A percentile compares a stretch with the other conserved stretches of the same genome.
Evolutionary conservation across 2,329 filamentous ascomycete genomes (phyloP).

Genomic region (Blumeria graminis): DNA sequence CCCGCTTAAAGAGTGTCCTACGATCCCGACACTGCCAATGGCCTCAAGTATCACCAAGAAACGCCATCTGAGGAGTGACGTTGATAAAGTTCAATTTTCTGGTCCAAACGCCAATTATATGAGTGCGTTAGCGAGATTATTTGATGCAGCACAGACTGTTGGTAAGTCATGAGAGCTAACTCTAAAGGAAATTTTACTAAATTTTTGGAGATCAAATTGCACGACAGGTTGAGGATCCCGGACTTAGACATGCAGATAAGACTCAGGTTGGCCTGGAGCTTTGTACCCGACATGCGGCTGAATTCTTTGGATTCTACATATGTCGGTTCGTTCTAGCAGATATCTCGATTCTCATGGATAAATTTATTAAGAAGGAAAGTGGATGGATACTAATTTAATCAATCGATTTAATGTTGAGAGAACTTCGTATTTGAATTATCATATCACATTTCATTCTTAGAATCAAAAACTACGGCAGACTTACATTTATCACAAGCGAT

Average conservation of each 20-base stretch:
- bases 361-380: slow-evolving; percentile 86
- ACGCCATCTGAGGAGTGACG: slow-evolving; percentile 46
- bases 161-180: slow-evolving; percentile 32
- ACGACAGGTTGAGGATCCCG: slow-evolving; percentile 85
- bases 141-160: slow-evolving; percentile 77
- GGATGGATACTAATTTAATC: slow-evolving; percentile 51
- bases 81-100: slow-evolving; percentile 42
- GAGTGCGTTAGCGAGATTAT: slow-evolving; percentile 67
- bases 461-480: too few relatives aligned
- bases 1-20: slow-evolving; percentile 31
- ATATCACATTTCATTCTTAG: too few relatives aligned
- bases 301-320: slow-evolving; percentile 94
- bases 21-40: slow-evolving; percentile 60
- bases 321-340: slow-evolving; percentile 87
- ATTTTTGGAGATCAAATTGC: slow-evolving; percentile 58
- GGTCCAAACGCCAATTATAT: slow-evolving; percentile 84
- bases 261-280: slow-evolving; percentile 91
- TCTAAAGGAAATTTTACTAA: slow-evolving; percentile 7
- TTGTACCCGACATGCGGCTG: slow-evolving; percentile 74
- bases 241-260: slow-evolving; percentile 70
- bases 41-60: slow-evolving; percentile 33
- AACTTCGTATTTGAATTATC: too few relatives aligned
- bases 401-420: slow-evolving; percentile 3
- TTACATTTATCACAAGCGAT: too few relatives aligned
- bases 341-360: slow-evolving; percentile 66